Conservation (phyloP, 768 basidiomycete species). For the Tulasnella sp. region DNA sequence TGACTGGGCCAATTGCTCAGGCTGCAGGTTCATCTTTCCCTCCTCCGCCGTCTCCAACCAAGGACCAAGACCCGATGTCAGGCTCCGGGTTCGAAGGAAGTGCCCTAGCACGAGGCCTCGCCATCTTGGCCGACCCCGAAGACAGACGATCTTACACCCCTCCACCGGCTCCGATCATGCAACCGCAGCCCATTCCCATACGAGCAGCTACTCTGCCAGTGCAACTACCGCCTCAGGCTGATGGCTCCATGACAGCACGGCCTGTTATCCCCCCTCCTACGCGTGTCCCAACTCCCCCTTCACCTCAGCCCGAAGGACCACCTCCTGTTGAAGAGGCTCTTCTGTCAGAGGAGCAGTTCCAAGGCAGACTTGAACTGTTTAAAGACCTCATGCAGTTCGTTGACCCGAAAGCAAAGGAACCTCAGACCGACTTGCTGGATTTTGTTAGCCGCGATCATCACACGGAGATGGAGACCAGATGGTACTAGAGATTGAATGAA, state of each 20-base stretch:
- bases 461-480: not conserved
- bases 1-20: not conserved
- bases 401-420: constrained; percentile 53
- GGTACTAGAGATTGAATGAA: not conserved
- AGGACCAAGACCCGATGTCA: not conserved
- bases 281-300: not conserved
- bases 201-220: not conserved
- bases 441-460: constrained; percentile 28
- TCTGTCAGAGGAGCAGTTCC: not conserved
- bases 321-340: not conserved
- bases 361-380: constrained; percentile 54
- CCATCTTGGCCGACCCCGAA: not conserved
- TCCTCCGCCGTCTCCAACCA: not conserved
- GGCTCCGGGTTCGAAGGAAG: not conserved
- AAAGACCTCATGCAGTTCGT: constrained; percentile 55
- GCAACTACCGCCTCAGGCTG: not conserved
- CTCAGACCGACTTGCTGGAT: constrained; percentile 49
- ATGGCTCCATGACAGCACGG: not conserved
- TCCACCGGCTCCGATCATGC: not conserved
- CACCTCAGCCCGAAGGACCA: not conserved
- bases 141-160: not conserved
- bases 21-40: not conserved
- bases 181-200: not conserved
- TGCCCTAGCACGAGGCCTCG: not conserved
- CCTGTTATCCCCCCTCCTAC: not conserved